Evolutionary conservation across 306 rosid species (phyloP).

Genomic region (Hylodesmum podocarpum): DNA sequence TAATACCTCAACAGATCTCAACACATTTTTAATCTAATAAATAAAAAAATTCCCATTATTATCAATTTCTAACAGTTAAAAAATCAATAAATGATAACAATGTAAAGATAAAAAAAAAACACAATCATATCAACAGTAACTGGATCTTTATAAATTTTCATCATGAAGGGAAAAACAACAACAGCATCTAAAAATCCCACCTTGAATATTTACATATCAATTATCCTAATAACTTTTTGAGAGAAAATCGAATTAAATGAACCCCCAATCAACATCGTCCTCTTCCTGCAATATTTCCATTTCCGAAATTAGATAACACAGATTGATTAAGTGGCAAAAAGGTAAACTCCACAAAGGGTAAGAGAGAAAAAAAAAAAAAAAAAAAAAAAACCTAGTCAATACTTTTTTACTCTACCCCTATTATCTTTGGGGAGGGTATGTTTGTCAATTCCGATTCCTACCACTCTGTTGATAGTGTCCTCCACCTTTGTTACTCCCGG

Average conservation of each 20-base stretch:
- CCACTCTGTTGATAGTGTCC: constrained; percentile 37
- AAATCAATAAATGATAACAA: not conserved
- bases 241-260: not conserved
- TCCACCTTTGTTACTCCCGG: constrained; percentile 8
- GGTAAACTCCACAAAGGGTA: not conserved
- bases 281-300: constrained; percentile 42
- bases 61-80: not conserved
- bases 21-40: not conserved
- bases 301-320: not conserved
- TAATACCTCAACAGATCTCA: constrained; percentile 33
- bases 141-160: not conserved
- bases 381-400: constrained; percentile 22
- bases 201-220: constrained; percentile 51
- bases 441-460: constrained; percentile 48
- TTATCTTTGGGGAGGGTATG: not conserved
- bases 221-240: constrained; percentile 24
- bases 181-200: constrained; percentile 17
- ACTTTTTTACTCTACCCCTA: not conserved
- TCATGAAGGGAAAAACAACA: not conserved
- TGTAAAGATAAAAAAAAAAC: not conserved
- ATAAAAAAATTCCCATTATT: not conserved
- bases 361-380: too few relatives aligned
- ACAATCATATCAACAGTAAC: constrained; percentile 21
- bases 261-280: constrained; percentile 31
- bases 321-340: constrained; percentile 24